phyloP scores from a whole-genome alignment of 352 stramenopile species.

The Pythium oligandrum region DNA sequence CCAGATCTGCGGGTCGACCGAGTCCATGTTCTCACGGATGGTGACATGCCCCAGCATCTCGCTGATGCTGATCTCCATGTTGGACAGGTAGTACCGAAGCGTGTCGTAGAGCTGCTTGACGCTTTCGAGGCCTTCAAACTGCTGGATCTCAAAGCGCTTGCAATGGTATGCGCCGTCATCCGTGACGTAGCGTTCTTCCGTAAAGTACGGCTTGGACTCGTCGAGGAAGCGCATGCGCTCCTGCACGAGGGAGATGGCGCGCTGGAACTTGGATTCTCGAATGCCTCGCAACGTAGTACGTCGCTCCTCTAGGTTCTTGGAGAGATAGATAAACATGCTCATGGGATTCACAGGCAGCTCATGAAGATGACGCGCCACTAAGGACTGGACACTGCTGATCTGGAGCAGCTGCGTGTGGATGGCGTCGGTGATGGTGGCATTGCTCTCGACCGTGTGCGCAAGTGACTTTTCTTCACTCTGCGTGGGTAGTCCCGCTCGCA shows the following conservation, averaged over 20 bases:
- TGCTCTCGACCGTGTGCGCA: slow-evolving; percentile 5
- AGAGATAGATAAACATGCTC: slow-evolving; percentile 8
- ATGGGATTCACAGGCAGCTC: not conserved
- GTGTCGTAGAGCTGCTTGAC: slow-evolving; percentile 33
- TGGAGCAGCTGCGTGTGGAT: slow-evolving; percentile 13
- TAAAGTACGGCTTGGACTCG: slow-evolving; percentile 25
- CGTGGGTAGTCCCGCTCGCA: slow-evolving; percentile 6
- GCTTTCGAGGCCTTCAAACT: slow-evolving; percentile 17
- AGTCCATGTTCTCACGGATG: slow-evolving; percentile 32
- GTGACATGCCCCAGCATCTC: slow-evolving; percentile 34
- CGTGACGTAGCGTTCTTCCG: slow-evolving; percentile 18
- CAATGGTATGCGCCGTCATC: slow-evolving; percentile 29
- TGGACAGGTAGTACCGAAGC: slow-evolving; percentile 25
- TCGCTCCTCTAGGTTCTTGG: not conserved
- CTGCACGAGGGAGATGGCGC: slow-evolving; percentile 28
- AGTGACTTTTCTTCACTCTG: slow-evolving; percentile 6
- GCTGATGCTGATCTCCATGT: slow-evolving; percentile 37
- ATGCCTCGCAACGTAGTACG: slow-evolving; percentile 6
- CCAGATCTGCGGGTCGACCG: slow-evolving; percentile 15
- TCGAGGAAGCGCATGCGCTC: slow-evolving; percentile 32
- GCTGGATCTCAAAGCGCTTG: slow-evolving; percentile 32
- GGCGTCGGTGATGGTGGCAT: slow-evolving; percentile 13
- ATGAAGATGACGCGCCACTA: slow-evolving; percentile 10
- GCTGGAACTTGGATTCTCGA: slow-evolving; percentile 32
- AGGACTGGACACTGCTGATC: slow-evolving; percentile 10